Evolutionary conservation across 2,329 filamentous ascomycete genomes (phyloP), one percentile per base, ranked within the genome.

Genomic region (Hyphodiscus sp.): DNA sequence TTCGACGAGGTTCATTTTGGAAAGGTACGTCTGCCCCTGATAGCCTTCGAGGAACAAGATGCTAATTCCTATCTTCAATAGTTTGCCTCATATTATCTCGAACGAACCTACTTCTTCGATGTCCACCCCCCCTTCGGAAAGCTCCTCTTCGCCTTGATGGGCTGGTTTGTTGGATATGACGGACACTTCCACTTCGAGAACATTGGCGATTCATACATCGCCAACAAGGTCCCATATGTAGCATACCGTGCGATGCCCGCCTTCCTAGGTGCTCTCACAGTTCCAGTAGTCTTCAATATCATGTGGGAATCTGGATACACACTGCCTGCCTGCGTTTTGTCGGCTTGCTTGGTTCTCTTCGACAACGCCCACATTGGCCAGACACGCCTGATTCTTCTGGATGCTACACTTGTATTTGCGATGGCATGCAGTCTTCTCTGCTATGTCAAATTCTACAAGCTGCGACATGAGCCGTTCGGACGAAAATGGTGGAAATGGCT

Each of bases 401-500:
- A 99, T 71, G 91, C 94, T 38, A 95, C 91, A 4, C 77, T 99
- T 55, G 89, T 99, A 56, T 83, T 97, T 59, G 91, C 92, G 71
- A 97, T 99, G 91, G 91, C 94, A 5, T 86, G 94, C 72, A 96
- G 91, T 71, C 79, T 99, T 53, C 79, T 96, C 53, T 91, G 82
- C 77, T 99, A 99, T 73, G 87, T 99, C 73, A 90, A 91, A 63
- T 99, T 97, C 75, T 97, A 97, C 78, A 99, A 97, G 79, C 77
- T 92, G 62, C 83, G 94, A 63, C 91, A 97, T 65, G 80, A 85
- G 60, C 80, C 94, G 2, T 99, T 99, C 70, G 83, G 87, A 56
- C 83, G 91, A 58, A 97, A 99, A 74, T 99, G 94, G 94, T 99
- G 94, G 94, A 99, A 99, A 73, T 99, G 94, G 94, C 81, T 99